Evolutionary conservation across 495 filamentous ascomycete species (phyloP).

Genomic region (Lophium mytilinum): DNA sequence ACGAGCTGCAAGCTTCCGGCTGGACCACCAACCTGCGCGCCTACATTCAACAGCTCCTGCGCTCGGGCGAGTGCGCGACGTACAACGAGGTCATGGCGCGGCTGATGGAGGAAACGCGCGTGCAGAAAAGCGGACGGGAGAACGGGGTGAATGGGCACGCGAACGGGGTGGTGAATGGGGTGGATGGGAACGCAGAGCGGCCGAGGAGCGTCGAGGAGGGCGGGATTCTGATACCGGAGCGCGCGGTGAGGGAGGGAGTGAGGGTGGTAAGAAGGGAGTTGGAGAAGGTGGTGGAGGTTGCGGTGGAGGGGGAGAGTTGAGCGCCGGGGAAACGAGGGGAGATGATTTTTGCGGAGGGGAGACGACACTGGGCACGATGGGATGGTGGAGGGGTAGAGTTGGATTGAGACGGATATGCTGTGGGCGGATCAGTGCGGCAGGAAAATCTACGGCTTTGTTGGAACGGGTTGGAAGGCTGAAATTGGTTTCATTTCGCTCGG

Average conservation of each 20-base stretch:
- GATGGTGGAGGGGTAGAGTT: too few relatives aligned
- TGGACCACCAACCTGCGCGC: conserved; percentile 23
- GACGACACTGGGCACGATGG: too few relatives aligned
- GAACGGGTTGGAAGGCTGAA: too few relatives aligned
- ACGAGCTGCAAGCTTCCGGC: conserved; percentile 22
- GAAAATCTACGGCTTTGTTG: too few relatives aligned
- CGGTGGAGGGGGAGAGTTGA: conserved; percentile 4
- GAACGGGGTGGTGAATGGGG: conserved; percentile 5
- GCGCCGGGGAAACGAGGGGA: background rate
- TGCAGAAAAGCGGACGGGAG: background rate
- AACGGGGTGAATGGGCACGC: conserved; percentile 12
- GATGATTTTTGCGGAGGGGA: background rate
- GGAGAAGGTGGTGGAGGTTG: conserved; percentile 27
- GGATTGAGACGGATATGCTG: too few relatives aligned
- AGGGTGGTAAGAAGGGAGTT: conserved; percentile 24
- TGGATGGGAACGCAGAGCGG: conserved; percentile 3
- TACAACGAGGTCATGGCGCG: conserved; percentile 23
- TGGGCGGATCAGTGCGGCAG: too few relatives aligned
- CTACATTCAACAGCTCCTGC: conserved; percentile 25
- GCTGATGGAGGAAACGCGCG: conserved; percentile 16
- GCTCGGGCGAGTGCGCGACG: conserved; percentile 28
- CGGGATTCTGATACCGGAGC: conserved; percentile 22
- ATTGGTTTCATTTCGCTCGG: too few relatives aligned
- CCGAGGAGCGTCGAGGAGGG: conserved; percentile 11
- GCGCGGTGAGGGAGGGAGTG: conserved; percentile 22